Evolutionary conservation across 1,284 basidiomycete species (phyloP).

Genomic region (Caloboletus firmus): DNA sequence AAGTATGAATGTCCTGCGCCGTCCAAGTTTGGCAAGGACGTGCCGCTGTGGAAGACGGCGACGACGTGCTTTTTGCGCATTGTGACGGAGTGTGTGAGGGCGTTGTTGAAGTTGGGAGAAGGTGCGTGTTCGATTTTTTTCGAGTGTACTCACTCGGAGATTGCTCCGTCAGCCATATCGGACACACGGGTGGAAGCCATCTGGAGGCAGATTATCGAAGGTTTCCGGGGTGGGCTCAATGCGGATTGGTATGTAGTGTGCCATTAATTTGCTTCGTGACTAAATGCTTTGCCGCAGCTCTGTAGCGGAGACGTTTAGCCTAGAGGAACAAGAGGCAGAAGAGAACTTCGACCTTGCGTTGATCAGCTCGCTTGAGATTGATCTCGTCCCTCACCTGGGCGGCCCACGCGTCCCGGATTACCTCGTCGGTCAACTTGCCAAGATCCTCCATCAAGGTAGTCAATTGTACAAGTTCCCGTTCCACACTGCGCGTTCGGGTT

Average conservation of each 20-base stretch:
- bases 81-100: constrained; percentile 61
- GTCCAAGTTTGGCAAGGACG: constrained; percentile 81
- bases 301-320: constrained; percentile 50
- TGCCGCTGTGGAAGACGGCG: constrained; percentile 91
- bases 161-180: constrained; percentile 49
- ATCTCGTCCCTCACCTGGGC: constrained; percentile 78
- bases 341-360: constrained; percentile 87
- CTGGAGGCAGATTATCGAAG: constrained; percentile 85
- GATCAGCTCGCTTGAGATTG: constrained; percentile 75
- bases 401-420: constrained; percentile 69
- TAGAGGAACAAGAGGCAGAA: constrained; percentile 72
- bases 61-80: constrained; percentile 69
- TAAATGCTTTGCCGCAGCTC: constrained; percentile 40
- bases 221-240: constrained; percentile 77
- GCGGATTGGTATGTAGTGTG: constrained; percentile 74
- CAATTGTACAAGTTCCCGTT: constrained; percentile 55
- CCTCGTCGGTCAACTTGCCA: constrained; percentile 69
- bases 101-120: constrained; percentile 48
- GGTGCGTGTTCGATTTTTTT: constrained; percentile 35
- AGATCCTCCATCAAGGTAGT: constrained; percentile 76
- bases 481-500: constrained; percentile 12
- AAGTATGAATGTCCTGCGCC: constrained; percentile 92
- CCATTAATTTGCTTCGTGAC: background rate
- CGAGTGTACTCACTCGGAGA: background rate
- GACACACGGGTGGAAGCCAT: constrained; percentile 69